phyloP scores from a whole-genome alignment of 2,329 filamentous ascomycete genomes.

The Laburnicola sp. region DNA sequence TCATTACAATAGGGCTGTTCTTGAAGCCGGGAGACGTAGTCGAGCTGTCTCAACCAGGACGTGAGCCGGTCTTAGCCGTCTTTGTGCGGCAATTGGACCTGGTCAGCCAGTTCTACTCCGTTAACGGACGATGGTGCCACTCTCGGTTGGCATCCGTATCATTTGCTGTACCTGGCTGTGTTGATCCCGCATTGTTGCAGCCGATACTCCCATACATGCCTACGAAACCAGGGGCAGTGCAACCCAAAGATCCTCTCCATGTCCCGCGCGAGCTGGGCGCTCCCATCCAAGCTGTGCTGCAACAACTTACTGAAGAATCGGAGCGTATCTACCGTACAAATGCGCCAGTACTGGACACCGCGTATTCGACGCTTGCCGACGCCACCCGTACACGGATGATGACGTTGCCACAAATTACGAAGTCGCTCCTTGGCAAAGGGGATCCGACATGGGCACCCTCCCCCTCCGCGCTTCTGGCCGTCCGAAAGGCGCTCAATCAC shows the following conservation, averaged over 20 bases:
- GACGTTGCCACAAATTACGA: constrained; percentile 52
- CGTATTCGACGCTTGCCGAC: constrained; percentile 53
- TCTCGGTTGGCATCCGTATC: constrained; percentile 44
- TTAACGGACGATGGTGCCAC: constrained; percentile 55
- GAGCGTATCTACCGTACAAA: constrained; percentile 54
- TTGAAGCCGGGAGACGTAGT: constrained; percentile 55
- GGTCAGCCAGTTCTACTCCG: constrained; percentile 54
- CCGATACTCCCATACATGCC: constrained; percentile 58
- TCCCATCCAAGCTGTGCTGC: constrained; percentile 50
- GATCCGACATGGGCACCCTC: constrained; percentile 34
- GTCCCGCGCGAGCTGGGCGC: constrained; percentile 53
- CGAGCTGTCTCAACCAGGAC: constrained; percentile 46
- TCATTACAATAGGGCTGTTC: constrained; percentile 42
- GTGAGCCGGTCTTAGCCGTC: constrained; percentile 53
- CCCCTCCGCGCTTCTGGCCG: constrained; percentile 64
- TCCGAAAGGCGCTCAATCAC: constrained; percentile 65
- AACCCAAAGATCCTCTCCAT: constrained; percentile 40
- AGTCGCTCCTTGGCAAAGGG: constrained; percentile 42
- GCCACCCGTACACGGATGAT: constrained; percentile 50
- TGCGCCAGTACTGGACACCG: constrained; percentile 53
- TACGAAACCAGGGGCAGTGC: constrained; percentile 28
- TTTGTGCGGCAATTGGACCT: constrained; percentile 50
- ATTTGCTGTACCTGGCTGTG: constrained; percentile 56
- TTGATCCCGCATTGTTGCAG: constrained; percentile 50
- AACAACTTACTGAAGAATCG: constrained; percentile 49